Evolutionary conservation across 2,329 filamentous ascomycete genomes (phyloP).

Genomic region (Colletotrichum sp.): DNA sequence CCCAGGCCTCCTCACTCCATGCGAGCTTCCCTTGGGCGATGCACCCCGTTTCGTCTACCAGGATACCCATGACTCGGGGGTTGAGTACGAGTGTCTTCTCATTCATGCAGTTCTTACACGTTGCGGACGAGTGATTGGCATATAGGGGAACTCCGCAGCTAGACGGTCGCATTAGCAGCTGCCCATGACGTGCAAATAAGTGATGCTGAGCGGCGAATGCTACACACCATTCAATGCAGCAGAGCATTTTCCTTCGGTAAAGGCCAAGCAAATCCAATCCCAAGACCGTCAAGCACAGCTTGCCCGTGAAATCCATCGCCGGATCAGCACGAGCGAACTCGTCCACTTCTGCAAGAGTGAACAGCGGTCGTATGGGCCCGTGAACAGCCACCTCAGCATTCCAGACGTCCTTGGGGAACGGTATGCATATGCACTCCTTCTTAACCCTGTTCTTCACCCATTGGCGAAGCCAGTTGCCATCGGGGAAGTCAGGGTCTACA

Average conservation of each 20-base stretch:
- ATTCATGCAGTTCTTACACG: constrained; percentile 41
- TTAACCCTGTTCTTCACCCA: constrained; percentile 51
- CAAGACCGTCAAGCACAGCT: constrained; percentile 36
- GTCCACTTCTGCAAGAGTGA: constrained; percentile 47
- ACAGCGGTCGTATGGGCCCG: constrained; percentile 37
- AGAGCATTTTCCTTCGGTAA: constrained; percentile 36
- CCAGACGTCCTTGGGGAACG: constrained; percentile 47
- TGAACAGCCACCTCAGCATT: constrained; percentile 36
- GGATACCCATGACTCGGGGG: constrained; percentile 40
- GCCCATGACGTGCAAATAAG: not conserved
- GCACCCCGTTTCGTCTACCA: constrained; percentile 60
- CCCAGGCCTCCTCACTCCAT: constrained; percentile 58
- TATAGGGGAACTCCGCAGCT: constrained; percentile 60
- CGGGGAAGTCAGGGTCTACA: constrained; percentile 56
- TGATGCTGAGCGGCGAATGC: not conserved
- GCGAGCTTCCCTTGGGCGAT: constrained; percentile 56
- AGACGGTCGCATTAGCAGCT: not conserved
- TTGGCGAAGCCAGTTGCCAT: constrained; percentile 56
- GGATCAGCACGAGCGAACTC: constrained; percentile 38
- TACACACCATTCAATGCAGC: constrained; percentile 45
- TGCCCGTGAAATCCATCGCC: constrained; percentile 40
- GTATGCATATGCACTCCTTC: constrained; percentile 53
- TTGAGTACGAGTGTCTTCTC: constrained; percentile 37
- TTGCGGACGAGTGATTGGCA: constrained; percentile 46
- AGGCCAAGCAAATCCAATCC: constrained; percentile 32